Conservation (phyloP, 345 rosid genomes). For the Fremontodendron californicum region DNA sequence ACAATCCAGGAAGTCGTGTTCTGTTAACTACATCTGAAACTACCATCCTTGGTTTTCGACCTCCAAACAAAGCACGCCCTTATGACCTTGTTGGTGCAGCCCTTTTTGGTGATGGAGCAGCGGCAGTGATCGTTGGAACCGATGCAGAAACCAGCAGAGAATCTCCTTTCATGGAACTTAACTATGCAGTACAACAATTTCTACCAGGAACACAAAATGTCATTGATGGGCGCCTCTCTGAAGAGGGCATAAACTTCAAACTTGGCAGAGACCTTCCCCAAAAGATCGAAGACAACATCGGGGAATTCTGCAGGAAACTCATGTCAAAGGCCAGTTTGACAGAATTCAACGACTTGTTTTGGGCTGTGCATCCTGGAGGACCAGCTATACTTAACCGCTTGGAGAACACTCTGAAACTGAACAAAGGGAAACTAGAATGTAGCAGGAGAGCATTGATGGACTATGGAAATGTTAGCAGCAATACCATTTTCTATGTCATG, state of each 20-base stretch:
- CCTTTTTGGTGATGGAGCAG: constrained; percentile 93
- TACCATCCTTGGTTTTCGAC: constrained; percentile 86
- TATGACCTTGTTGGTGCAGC: constrained; percentile 94
- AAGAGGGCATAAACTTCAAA: constrained; percentile 88
- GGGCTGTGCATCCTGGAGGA: constrained; percentile 96
- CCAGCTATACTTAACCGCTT: constrained; percentile 87
- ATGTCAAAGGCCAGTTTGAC: constrained; percentile 42
- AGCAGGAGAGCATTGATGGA: constrained; percentile 84
- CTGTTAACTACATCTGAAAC: constrained; percentile 83
- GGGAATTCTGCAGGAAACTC: constrained; percentile 71
- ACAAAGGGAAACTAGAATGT: constrained; percentile 54
- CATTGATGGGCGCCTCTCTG: constrained; percentile 73
- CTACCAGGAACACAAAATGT: constrained; percentile 76
- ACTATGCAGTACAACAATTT: constrained; percentile 75
- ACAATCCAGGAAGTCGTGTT: constrained; percentile 87
- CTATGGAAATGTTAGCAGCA: constrained; percentile 89
- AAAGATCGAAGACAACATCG: constrained; percentile 84
- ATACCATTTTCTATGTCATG: constrained; percentile 77
- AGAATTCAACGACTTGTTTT: constrained; percentile 71
- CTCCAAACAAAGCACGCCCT: constrained; percentile 81
- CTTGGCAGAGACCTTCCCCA: constrained; percentile 87
- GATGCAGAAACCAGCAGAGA: constrained; percentile 48
- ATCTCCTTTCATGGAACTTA: constrained; percentile 83
- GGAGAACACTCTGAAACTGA: constrained; percentile 51
- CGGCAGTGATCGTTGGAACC: constrained; percentile 72